Percentiles rank a stretch among this genome's conserved stretches.
Evolutionary conservation across 805 yeast species (phyloP).

Genomic region (Lipomyces kockii): DNA sequence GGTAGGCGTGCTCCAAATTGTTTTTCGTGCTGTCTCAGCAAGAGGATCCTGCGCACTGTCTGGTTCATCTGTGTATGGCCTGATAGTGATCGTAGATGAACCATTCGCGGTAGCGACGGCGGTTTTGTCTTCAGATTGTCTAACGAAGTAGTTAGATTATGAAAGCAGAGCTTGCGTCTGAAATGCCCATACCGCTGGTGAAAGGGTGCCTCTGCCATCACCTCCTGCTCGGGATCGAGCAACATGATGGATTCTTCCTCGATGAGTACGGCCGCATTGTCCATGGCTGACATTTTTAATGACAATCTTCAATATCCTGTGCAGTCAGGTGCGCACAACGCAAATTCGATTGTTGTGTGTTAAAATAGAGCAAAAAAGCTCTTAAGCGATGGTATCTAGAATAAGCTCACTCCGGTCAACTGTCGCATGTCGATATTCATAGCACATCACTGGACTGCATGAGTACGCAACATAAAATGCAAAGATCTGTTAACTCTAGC

Average conservation of each 20-base stretch:
- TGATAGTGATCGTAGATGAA: conserved; percentile 4
- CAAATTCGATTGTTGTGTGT: background rate
- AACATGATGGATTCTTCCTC: conserved; percentile 22
- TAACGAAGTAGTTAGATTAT: background rate
- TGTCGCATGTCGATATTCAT: background rate
- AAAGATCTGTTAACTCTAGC: background rate
- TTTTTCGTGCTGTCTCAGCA: background rate
- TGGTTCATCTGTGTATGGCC: conserved; percentile 29
- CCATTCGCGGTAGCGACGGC: conserved; percentile 19
- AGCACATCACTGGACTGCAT: background rate
- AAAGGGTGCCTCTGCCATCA: conserved; percentile 21
- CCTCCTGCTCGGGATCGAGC: conserved; percentile 20
- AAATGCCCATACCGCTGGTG: conserved; percentile 14
- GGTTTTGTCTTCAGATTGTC: conserved; percentile 18
- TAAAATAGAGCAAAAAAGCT: background rate
- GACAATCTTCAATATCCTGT: background rate
- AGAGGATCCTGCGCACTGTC: conserved; percentile 16
- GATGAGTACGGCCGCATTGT: conserved; percentile 20
- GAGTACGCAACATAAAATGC: background rate
- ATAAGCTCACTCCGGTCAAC: background rate
- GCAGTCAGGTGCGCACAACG: background rate
- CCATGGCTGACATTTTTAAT: conserved; percentile 4
- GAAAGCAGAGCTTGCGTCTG: background rate
- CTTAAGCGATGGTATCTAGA: background rate
- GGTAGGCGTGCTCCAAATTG: conserved; percentile 10